phyloP scores from a whole-genome alignment of 2,329 filamentous ascomycete species.

The Xylogone sp. region DNA sequence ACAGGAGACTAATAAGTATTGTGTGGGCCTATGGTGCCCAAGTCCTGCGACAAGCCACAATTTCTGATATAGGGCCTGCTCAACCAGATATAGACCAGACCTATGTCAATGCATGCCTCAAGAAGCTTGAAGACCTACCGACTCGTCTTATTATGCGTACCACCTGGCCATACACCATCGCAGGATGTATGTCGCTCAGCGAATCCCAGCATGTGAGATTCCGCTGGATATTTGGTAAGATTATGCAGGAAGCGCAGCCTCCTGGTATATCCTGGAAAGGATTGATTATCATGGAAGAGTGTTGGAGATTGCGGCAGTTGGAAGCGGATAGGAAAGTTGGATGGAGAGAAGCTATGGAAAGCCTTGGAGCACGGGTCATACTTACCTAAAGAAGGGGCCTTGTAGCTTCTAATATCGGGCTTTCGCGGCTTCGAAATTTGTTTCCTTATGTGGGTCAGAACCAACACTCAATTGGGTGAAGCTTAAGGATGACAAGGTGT shows the following conservation, averaged over 20 bases:
- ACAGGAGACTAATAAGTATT: too few relatives aligned
- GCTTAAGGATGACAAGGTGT: too few relatives aligned
- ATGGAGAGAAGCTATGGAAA: background rate
- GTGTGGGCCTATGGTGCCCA: constrained; percentile 4
- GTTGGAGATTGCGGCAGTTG: constrained; percentile 47
- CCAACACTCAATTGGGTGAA: too few relatives aligned
- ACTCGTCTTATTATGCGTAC: constrained; percentile 5
- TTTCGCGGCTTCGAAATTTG: too few relatives aligned
- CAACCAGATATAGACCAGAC: constrained; percentile 1
- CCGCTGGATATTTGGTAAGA: background rate
- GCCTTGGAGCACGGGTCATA: background rate
- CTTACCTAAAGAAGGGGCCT: background rate
- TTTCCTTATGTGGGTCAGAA: too few relatives aligned
- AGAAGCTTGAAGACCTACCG: constrained; percentile 2
- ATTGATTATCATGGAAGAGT: constrained; percentile 12
- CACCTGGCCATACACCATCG: constrained; percentile 5
- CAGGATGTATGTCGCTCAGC: constrained; percentile 9
- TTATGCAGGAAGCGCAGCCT: background rate
- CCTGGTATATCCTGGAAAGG: constrained; percentile 5
- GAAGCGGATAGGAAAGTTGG: constrained; percentile 39
- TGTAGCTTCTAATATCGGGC: too few relatives aligned
- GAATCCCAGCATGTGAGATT: constrained; percentile 3
- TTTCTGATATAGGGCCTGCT: constrained; percentile 2
- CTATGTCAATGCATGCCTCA: background rate
- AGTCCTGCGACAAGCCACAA: constrained; percentile 4